Evolutionary conservation across 495 filamentous ascomycete species (phyloP), one percentile per base, ranked within the genome.

Genomic region (Neurospora sp.): DNA sequence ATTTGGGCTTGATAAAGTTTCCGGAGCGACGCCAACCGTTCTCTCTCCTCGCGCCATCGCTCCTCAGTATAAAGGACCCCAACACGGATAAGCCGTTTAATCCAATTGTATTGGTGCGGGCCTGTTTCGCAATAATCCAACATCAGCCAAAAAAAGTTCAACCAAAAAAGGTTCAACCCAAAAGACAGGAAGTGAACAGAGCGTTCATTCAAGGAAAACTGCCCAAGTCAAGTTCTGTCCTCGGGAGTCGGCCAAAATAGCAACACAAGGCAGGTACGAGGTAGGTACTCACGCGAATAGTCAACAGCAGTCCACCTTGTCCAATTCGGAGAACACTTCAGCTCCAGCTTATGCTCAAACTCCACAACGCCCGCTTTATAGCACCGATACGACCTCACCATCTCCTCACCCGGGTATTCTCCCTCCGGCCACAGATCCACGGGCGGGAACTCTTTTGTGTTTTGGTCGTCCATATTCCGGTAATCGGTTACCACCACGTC

Each of bases 71-170:
- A 59, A 28, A 24, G 24, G 11, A 0, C 5, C 11, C 21, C 24
- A 7, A 1, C 5, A 3, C 11, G 7, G 48, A 28, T 0, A 59
- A 59, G 11, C 2, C 0, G 0, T 59, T 28, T 1, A 24, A 59
- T 3, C n/a, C n/a, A 5, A 0, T 28, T 5, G 21, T 59, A 28
- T 15, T 15, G 48, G 5, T 1, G 3, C 45, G 21, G 5, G 24
- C 3, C 48, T 28, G 48, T 15, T 28, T 59, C 7, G 21, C 43
- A 24, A 13, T 13, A 59, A 28, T 15, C 24, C 48, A 15, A 28
- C 2, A 13, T 59, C 21, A 28, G 48, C 21, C 6, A 24, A 15
- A 24, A 43, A 42, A 42, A 42, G 40, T 13, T 21, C n/a, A 48
- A 48, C 43, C 45, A n/a, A 24, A 43, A 42, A 42, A 42, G 15